Evolutionary conservation across 2,329 filamentous ascomycete genomes (phyloP).

Genomic region (Pseudogymnoascus verrucosus): DNA sequence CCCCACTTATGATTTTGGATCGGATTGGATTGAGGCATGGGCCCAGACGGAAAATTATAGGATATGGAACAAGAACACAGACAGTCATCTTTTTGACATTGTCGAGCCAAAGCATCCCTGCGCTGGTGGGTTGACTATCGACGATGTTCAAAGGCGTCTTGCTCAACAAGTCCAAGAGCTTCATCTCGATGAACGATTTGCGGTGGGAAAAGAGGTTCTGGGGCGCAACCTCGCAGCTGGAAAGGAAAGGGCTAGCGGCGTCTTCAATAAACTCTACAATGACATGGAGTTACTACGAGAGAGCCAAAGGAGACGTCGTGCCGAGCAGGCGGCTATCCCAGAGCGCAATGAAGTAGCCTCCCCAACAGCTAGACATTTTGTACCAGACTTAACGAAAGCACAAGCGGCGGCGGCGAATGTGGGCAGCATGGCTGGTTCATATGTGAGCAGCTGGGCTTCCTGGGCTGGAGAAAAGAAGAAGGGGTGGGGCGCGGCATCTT

Average conservation of each 20-base stretch:
- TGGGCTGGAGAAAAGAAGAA: constrained; percentile 73
- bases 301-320: constrained; percentile 56
- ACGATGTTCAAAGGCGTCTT: constrained; percentile 85
- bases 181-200: constrained; percentile 84
- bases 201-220: constrained; percentile 73
- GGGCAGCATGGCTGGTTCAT: constrained; percentile 50
- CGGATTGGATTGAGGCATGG: constrained; percentile 85
- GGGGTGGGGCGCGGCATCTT: constrained; percentile 23
- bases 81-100: constrained; percentile 87
- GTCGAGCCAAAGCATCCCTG: constrained; percentile 90
- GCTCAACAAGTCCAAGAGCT: constrained; percentile 89
- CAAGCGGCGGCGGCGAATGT: constrained; percentile 42
- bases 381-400: constrained; percentile 34
- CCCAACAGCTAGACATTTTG: constrained; percentile 18
- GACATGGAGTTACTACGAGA: constrained; percentile 81
- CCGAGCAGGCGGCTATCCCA: constrained; percentile 40
- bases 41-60: constrained; percentile 81
- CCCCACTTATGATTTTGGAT: constrained; percentile 73
- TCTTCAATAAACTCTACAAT: constrained; percentile 82
- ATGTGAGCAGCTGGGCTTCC: constrained; percentile 60
- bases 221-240: constrained; percentile 86
- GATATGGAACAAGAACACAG: constrained; percentile 74
- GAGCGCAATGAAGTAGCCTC: constrained; percentile 17
- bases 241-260: constrained; percentile 75
- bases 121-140: constrained; percentile 83